Evolutionary conservation across 2,329 filamentous ascomycete genomes (phyloP).

Genomic region (Lachnellula arida): DNA sequence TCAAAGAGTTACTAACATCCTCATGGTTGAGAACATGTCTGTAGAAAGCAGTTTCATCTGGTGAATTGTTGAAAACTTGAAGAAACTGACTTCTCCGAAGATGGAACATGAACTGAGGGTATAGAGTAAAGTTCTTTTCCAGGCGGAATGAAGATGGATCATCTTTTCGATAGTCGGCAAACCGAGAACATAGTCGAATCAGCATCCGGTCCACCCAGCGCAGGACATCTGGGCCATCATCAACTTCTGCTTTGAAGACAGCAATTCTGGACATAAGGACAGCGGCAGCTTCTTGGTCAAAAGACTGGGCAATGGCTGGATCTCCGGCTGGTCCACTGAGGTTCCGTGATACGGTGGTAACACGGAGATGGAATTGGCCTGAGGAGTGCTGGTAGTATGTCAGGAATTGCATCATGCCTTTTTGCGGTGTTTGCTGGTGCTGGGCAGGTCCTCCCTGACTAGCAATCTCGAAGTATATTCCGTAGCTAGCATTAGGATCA

Average conservation of each 20-base stretch:
- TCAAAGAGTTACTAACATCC: conserved; percentile 90
- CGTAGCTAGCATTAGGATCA: conserved; percentile 88
- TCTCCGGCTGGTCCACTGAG: conserved; percentile 92
- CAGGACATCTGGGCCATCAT: conserved; percentile 96
- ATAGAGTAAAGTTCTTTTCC: conserved; percentile 98
- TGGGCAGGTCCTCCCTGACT: conserved; percentile 83
- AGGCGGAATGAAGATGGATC: conserved; percentile 94
- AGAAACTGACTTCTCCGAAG: conserved; percentile 94
- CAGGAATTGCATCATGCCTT: conserved; percentile 95
- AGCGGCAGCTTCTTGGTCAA: conserved; percentile 95
- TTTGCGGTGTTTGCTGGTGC: conserved; percentile 81
- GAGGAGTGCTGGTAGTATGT: conserved; percentile 98
- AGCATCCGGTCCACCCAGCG: conserved; percentile 99
- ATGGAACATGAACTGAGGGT: conserved; percentile 99
- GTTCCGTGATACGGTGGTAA: conserved; percentile 88
- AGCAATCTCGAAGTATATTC: conserved; percentile 96
- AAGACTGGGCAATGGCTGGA: conserved; percentile 90
- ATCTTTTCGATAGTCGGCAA: conserved; percentile 97
- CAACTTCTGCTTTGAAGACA: conserved; percentile 97
- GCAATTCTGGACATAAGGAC: conserved; percentile 99
- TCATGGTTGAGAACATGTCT: conserved; percentile 95
- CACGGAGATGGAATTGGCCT: conserved; percentile 90
- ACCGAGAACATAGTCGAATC: conserved; percentile 90
- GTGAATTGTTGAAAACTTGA: conserved; percentile 99
- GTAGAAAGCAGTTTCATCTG: conserved; percentile 98